phyloP scores from a whole-genome alignment of 352 stramenopile species.

The Globisporangium uncinulatum region DNA sequence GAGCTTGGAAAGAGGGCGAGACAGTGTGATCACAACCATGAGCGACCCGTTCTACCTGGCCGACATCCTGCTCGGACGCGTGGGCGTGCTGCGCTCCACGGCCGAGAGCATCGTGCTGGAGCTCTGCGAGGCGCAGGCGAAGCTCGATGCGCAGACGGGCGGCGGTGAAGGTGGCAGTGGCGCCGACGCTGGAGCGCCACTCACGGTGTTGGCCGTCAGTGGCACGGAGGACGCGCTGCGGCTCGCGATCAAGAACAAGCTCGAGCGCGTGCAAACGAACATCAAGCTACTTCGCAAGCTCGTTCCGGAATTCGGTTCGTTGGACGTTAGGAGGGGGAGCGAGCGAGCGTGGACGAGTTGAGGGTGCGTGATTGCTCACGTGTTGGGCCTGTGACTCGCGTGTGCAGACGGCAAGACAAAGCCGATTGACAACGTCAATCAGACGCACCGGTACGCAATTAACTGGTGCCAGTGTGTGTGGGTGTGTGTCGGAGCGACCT shows the following conservation, averaged over 20 bases:
- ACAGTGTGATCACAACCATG: slow-evolving; percentile 27
- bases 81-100: slow-evolving; percentile 78
- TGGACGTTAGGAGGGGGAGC: neutral
- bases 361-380: neutral
- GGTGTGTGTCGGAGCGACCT: too few relatives aligned
- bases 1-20: too few relatives aligned
- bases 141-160: slow-evolving; percentile 37
- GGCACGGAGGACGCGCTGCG: slow-evolving; percentile 61
- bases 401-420: slow-evolving; percentile 78
- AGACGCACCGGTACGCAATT: slow-evolving; percentile 61
- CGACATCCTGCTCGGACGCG: slow-evolving; percentile 77
- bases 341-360: slow-evolving; percentile 1
- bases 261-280: slow-evolving; percentile 85
- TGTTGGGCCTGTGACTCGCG: neutral
- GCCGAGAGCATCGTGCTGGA: slow-evolving; percentile 84
- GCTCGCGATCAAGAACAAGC: slow-evolving; percentile 76
- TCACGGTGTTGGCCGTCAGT: neutral
- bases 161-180: neutral
- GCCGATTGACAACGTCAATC: slow-evolving; percentile 76
- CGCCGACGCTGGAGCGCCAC: slow-evolving; percentile 5
- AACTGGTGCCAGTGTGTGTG: too few relatives aligned
- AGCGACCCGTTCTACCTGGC: slow-evolving; percentile 85
- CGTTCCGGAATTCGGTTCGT: slow-evolving; percentile 76
- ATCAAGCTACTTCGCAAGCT: slow-evolving; percentile 79
- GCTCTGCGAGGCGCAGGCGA: slow-evolving; percentile 63